These are phyloP conservation scores for Phytopythium helicoides DNA, from an alignment of 352 stramenopile genomes.

Conservation along the genomic window DNA sequence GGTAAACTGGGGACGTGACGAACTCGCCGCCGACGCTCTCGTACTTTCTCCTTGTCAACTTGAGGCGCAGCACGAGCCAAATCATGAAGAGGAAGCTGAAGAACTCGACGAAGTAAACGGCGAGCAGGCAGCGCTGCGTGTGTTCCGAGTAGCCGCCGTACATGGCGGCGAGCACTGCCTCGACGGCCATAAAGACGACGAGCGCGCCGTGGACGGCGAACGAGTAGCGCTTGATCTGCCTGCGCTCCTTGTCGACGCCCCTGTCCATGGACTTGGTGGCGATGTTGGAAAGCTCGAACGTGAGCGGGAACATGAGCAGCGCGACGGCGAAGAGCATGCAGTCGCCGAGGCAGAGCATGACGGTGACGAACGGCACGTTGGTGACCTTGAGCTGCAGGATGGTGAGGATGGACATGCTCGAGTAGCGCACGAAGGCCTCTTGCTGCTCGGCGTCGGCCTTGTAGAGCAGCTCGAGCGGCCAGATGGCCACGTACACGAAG, in stretches of 20 bases:
- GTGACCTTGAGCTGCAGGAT: constrained; percentile 35
- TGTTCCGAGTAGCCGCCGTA: constrained; percentile 49
- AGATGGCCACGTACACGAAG: constrained; percentile 34
- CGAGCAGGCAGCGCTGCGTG: constrained; percentile 35
- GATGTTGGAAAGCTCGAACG: constrained; percentile 46
- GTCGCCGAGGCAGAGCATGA: constrained; percentile 35
- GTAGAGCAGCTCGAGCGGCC: constrained; percentile 17
- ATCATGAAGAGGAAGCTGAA: constrained; percentile 54
- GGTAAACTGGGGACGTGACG: constrained; percentile 62
- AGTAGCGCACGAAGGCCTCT: constrained; percentile 32
- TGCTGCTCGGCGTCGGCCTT: constrained; percentile 16
- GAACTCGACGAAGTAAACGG: constrained; percentile 47
- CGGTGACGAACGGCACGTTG: constrained; percentile 23
- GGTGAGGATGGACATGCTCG: constrained; percentile 38
- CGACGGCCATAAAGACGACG: constrained; percentile 20
- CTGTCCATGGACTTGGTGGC: constrained; percentile 48
- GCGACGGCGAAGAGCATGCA: constrained; percentile 36
- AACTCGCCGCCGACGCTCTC: constrained; percentile 68
- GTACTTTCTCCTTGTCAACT: constrained; percentile 49
- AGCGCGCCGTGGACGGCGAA: constrained; percentile 28
- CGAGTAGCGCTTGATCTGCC: constrained; percentile 30
- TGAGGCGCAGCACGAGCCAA: constrained; percentile 37
- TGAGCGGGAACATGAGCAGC: constrained; percentile 48
- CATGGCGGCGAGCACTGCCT: constrained; percentile 27
- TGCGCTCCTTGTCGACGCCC: constrained; percentile 37